A percentile compares a stretch with the other conserved stretches of the same genome.
These are phyloP conservation scores for Chalciporus chontae DNA, from an alignment of 768 basidiomycete species.

Conservation along the genomic window DNA sequence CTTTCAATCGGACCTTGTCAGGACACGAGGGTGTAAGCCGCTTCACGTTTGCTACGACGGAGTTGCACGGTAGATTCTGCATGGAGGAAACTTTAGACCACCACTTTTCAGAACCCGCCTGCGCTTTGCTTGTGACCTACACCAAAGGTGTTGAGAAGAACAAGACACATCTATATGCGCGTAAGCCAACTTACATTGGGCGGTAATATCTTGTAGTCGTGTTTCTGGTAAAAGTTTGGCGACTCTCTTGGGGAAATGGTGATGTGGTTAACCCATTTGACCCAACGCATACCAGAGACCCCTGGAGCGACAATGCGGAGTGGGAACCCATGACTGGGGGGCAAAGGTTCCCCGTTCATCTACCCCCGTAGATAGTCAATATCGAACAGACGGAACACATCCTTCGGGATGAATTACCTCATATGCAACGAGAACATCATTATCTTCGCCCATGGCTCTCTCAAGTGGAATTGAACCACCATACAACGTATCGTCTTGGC, in stretches of 20 bases:
- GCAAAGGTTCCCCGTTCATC: conserved; percentile 64
- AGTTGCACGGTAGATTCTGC: conserved; percentile 59
- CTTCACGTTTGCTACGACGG: conserved; percentile 42
- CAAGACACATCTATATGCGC: neutral
- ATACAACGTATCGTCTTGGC: conserved; percentile 60
- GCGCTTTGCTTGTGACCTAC: conserved; percentile 25
- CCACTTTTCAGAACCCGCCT: conserved; percentile 26
- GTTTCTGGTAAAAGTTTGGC: conserved; percentile 67
- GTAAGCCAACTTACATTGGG: conserved; percentile 37
- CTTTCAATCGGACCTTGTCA: conserved; percentile 23
- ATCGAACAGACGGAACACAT: neutral
- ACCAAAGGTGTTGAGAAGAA: neutral
- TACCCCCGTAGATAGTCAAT: neutral
- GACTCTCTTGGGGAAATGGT: conserved; percentile 51
- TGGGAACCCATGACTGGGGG: conserved; percentile 62
- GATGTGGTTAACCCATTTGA: conserved; percentile 71
- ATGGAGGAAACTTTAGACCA: conserved; percentile 60
- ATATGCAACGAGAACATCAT: conserved; percentile 58
- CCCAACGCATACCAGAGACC: conserved; percentile 66
- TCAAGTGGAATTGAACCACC: conserved; percentile 60
- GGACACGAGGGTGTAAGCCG: conserved; percentile 8
- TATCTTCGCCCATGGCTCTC: conserved; percentile 43
- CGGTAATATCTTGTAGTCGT: conserved; percentile 65
- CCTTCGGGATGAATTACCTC: conserved; percentile 39
- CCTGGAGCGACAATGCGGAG: conserved; percentile 69